phyloP scores from a whole-genome alignment of 192 early-diverging fungal genomes.

The Rhizoclosmatium sp. region DNA sequence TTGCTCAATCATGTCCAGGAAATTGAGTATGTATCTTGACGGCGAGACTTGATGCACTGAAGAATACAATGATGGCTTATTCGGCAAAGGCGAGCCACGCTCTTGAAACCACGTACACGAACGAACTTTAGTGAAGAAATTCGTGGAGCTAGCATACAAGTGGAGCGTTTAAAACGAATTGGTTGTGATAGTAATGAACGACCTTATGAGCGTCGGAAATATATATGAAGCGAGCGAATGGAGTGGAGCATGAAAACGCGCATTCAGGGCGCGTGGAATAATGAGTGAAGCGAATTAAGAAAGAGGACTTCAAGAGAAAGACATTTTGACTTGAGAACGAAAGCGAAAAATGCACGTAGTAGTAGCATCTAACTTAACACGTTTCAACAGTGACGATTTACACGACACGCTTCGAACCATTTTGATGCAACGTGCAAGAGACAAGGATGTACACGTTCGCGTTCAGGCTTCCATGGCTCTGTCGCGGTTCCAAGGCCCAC shows the following conservation, averaged over 20 bases:
- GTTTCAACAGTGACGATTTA: conserved; percentile 27
- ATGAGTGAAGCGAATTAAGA: no score
- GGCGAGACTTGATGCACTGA: background rate
- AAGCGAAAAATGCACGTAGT: no score
- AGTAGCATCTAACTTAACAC: background rate
- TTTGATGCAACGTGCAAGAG: conserved; percentile 27
- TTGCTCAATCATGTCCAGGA: conserved; percentile 29
- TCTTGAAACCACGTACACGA: no score
- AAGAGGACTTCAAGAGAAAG: no score
- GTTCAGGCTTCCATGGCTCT: conserved; percentile 32
- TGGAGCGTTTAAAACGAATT: background rate
- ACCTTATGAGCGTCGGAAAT: no score
- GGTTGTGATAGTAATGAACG: no score
- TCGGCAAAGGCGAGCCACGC: no score
- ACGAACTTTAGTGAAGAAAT: background rate
- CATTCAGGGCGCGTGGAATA: no score
- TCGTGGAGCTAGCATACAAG: background rate
- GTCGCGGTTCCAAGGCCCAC: conserved; percentile 33
- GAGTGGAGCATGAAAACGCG: no score
- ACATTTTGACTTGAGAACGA: no score
- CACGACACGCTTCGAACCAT: conserved; percentile 16
- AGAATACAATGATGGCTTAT: no score
- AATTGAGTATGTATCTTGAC: conserved; percentile 20
- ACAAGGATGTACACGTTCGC: conserved; percentile 38
- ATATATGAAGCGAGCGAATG: no score